These are phyloP conservation scores for Suillus placidus DNA, from an alignment of 768 basidiomycete species.

Conservation along the genomic window DNA sequence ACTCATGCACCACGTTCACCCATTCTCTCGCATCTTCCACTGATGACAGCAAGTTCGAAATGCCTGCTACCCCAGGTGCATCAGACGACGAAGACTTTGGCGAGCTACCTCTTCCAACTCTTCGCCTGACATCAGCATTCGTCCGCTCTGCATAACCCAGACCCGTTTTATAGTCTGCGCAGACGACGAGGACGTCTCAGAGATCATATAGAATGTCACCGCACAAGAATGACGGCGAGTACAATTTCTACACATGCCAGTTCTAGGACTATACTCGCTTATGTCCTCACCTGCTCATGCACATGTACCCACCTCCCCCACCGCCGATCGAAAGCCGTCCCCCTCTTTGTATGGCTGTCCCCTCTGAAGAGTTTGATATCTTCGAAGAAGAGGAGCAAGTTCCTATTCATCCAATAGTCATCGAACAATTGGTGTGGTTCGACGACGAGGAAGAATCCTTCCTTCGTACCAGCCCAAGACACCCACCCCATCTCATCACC, in stretches of 20 bases:
- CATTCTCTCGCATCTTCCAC: conserved; percentile 35
- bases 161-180: conserved; percentile 23
- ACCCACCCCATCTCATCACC: background rate
- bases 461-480: conserved; percentile 22
- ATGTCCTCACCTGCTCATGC: conserved; percentile 29
- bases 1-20: conserved; percentile 33
- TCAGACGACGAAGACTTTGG: conserved; percentile 54
- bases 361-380: conserved; percentile 37
- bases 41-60: conserved; percentile 40
- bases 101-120: conserved; percentile 20
- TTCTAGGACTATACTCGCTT: conserved; percentile 52
- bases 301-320: conserved; percentile 20
- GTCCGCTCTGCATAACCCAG: conserved; percentile 55
- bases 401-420: background rate
- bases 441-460: conserved; percentile 29
- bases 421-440: conserved; percentile 11
- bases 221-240: conserved; percentile 52
- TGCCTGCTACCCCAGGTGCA: conserved; percentile 59
- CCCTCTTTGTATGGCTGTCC: conserved; percentile 52
- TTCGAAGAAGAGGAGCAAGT: conserved; percentile 24
- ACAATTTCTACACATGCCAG: conserved; percentile 60
- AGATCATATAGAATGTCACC: too few relatives aligned
- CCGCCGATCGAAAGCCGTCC: conserved; percentile 41
- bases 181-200: too few relatives aligned
- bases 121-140: conserved; percentile 45